Base-by-base conservation (phyloP, 169 alveolate genomes). In the Neospora caninum region DNA sequence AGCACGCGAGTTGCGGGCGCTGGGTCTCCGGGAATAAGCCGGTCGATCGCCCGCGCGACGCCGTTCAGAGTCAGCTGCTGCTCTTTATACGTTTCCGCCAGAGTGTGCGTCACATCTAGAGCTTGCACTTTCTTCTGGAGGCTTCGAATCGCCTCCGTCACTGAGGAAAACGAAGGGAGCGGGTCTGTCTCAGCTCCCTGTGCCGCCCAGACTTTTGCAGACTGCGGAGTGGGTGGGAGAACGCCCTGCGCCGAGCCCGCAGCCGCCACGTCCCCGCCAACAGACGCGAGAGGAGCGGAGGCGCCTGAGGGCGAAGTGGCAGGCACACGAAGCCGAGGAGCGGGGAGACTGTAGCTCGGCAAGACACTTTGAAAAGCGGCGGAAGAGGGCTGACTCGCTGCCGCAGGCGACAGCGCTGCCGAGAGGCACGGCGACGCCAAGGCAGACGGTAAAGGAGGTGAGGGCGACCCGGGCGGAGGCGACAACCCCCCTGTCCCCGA, bases 41-140 rank as follows among this genome's bases (percentile, higher is more conserved):
- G n/a, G 39, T 82, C 89, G 38, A 82, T 42, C n/a, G 67, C 67
- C 7, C 41, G n/a, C 67, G 64, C 89, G 16, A 82, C 69, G 67
- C 89, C 89, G 69, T 18, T 82, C 18, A 82, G 67, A 22, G 64
- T 16, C n/a, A 82, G 58, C 89, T 82, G 89, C 25, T 82, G 89
- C 1, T 82, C 89, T 42, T 43, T 39, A 34, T 82, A 82, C 16
- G 89, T 36, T 27, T 38, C 89, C 20, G 89, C 67, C n/a, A 82
- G 67, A 20, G 69, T 41, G 67, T 82, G 53, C 53, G 69, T 27
- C 69, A 82, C 89, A 49, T 82, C 64, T 22, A 82, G 67, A 18
- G 53, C 89, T 36, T 41, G 67, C 38, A 82, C 89, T 36, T 31
- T 38, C 89, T 36, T 18, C 89, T 82, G 89, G 4, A 82, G 64